Evolutionary conservation across 1,139 yeast species (phyloP).

Genomic region (Sugiyamaella sp.): DNA sequence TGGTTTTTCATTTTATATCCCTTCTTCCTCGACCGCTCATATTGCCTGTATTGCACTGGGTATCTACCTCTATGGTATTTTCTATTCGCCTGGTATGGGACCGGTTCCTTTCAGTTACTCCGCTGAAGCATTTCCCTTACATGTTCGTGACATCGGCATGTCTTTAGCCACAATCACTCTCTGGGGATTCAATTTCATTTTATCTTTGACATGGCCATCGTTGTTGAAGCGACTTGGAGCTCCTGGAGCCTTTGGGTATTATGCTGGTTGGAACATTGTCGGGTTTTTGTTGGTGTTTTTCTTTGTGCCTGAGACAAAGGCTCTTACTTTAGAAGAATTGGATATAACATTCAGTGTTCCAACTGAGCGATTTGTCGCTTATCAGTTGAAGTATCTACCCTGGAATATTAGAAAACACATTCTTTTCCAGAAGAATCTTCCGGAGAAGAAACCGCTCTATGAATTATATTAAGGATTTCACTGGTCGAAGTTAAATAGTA

Average conservation of each 20-base stretch:
- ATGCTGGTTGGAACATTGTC: conserved; percentile 82
- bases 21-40: conserved; percentile 52
- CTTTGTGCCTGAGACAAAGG: conserved; percentile 64
- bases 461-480: conserved; percentile 28
- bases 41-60: conserved; percentile 70
- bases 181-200: conserved; percentile 82
- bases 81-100: conserved; percentile 86
- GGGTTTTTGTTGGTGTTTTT: conserved; percentile 57
- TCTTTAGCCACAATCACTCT: conserved; percentile 81
- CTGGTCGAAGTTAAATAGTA: no score
- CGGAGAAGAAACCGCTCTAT: conserved; percentile 31
- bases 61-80: conserved; percentile 70
- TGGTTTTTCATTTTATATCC: conserved; percentile 76
- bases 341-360: conserved; percentile 49
- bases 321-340: conserved; percentile 60
- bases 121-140: conserved; percentile 85
- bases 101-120: conserved; percentile 91
- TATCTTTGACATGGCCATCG: conserved; percentile 85
- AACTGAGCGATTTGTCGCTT: conserved; percentile 40
- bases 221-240: conserved; percentile 65
- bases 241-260: conserved; percentile 87
- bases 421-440: conserved; percentile 31
- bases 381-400: conserved; percentile 42
- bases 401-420: conserved; percentile 32
- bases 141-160: conserved; percentile 85